phyloP scores from a whole-genome alignment of 257 asterid genomes.

The Knoxia roxburghii region DNA sequence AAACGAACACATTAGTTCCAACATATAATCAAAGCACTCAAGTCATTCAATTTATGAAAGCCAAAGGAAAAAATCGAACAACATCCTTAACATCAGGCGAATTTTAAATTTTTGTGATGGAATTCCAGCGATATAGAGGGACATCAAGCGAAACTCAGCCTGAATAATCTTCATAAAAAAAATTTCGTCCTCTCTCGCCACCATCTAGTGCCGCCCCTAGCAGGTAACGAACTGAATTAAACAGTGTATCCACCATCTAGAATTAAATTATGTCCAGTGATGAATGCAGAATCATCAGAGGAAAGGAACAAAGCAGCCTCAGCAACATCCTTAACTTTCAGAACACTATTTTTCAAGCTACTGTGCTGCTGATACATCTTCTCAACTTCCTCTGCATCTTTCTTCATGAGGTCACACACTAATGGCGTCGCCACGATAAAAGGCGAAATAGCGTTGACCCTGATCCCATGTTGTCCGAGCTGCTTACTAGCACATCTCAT shows the following conservation, averaged over 20 bases:
- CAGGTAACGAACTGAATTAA: no score
- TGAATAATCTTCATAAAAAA: no score
- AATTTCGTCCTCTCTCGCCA: no score
- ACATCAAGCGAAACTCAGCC: no score
- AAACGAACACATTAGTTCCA: no score
- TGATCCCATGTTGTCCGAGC: conserved; percentile 22
- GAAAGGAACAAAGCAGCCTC: conserved; percentile 25
- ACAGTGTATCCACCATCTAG: conserved; percentile 36
- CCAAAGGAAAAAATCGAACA: no score
- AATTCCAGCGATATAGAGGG: no score
- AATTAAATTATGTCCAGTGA: conserved; percentile 22
- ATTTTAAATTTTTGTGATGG: no score
- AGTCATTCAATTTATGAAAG: no score
- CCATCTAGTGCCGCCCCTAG: no score
- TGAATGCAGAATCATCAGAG: conserved; percentile 20
- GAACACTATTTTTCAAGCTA: conserved; percentile 9
- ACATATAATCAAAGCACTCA: no score
- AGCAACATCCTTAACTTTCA: conserved; percentile 16
- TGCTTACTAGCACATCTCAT: conserved; percentile 18
- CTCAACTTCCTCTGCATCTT: not conserved
- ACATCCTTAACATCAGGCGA: no score
- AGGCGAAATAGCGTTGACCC: conserved; percentile 29
- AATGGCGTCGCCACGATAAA: conserved; percentile 17
- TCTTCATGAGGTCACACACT: not conserved
- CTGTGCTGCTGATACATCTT: conserved; percentile 2